Conservation (phyloP, 768 basidiomycete species). For the Leccinellum luteum region DNA sequence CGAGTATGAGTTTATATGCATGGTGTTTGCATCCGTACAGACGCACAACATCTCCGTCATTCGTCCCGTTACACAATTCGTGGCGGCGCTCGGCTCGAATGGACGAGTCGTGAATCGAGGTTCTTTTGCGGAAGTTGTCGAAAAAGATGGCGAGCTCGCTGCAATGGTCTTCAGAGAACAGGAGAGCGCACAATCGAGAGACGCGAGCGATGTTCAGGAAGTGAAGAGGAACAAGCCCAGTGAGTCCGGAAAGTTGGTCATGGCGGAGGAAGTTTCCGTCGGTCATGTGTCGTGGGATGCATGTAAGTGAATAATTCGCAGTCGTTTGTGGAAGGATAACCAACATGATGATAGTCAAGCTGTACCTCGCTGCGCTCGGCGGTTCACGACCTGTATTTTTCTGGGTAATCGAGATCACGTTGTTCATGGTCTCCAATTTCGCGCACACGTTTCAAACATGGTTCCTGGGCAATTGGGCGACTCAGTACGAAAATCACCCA, state of each 20-base stretch:
- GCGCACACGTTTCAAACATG: neutral
- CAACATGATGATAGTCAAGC: neutral
- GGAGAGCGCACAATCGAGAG: neutral
- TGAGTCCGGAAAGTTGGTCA: neutral
- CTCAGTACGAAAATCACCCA: conserved; percentile 1
- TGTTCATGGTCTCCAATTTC: neutral
- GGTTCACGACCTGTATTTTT: neutral
- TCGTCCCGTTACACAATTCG: neutral
- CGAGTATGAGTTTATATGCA: neutral
- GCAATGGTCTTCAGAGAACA: neutral
- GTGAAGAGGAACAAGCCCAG: neutral
- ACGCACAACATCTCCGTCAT: neutral
- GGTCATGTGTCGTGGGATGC: conserved; percentile 2
- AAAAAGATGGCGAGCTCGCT: neutral
- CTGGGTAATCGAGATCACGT: neutral
- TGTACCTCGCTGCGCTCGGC: neutral
- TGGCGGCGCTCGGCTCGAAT: neutral
- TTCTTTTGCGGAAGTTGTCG: neutral
- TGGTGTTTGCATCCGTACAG: neutral
- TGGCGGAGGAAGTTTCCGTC: neutral
- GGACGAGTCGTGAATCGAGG: neutral
- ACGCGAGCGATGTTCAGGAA: neutral
- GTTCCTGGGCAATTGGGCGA: conserved; percentile 5
- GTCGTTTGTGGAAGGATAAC: neutral
- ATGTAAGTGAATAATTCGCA: neutral